Evolutionary conservation across 768 basidiomycete species (phyloP).

Genomic region (Pluteus cervinus): DNA sequence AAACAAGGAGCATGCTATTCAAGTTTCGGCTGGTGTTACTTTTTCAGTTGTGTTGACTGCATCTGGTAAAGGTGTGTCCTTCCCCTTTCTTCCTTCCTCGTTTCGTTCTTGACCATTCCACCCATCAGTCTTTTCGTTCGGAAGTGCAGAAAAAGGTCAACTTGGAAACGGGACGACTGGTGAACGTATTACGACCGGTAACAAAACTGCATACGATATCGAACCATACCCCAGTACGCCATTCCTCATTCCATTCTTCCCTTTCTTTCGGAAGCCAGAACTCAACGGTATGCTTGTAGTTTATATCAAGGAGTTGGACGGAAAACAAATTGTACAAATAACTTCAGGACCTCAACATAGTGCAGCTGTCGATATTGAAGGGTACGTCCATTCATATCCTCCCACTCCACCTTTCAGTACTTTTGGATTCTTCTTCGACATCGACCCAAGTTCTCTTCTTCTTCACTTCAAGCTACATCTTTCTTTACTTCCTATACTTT

Average conservation of each 20-base stretch:
- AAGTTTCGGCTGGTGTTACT: slow-evolving; percentile 75
- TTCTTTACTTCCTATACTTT: too few relatives aligned
- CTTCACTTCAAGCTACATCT: too few relatives aligned
- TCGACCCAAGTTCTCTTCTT: too few relatives aligned
- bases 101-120: slow-evolving; percentile 1
- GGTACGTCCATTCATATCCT: slow-evolving; percentile 36
- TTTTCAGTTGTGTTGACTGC: slow-evolving; percentile 83
- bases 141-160: slow-evolving; percentile 90
- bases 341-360: slow-evolving; percentile 85
- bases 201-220: slow-evolving; percentile 79
- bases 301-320: slow-evolving; percentile 69
- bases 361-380: slow-evolving; percentile 72
- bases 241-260: slow-evolving; percentile 1
- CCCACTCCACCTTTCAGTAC: neutral
- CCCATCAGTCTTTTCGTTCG: slow-evolving; percentile 73
- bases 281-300: slow-evolving; percentile 31
- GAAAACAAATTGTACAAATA: slow-evolving; percentile 75
- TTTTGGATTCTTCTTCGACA: neutral
- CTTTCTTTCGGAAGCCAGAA: neutral
- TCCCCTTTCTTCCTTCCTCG: neutral
- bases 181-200: slow-evolving; percentile 83
- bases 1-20: slow-evolving; percentile 58
- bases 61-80: slow-evolving; percentile 63
- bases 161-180: slow-evolving; percentile 90
- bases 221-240: slow-evolving; percentile 60